phyloP scores from a whole-genome alignment of 148 eudicot genomes.

The Linanthus parryae region DNA sequence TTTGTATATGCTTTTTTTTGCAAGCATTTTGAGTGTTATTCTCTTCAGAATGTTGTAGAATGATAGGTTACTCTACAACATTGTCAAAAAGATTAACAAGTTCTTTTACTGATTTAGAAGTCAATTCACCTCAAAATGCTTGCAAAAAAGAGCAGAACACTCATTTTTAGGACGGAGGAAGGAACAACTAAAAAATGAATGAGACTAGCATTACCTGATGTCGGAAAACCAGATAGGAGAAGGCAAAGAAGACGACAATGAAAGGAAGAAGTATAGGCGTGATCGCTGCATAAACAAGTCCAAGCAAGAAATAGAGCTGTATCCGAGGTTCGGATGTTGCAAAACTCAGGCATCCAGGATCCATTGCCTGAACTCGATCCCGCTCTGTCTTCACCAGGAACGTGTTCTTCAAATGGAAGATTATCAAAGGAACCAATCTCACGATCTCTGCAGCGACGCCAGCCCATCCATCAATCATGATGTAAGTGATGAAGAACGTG shows the following conservation, averaged over 20 bases:
- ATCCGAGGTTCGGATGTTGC: constrained; percentile 6
- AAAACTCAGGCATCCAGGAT: constrained; percentile 7
- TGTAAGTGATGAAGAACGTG: constrained; percentile 10
- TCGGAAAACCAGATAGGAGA: constrained; percentile 5
- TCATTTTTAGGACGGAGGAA: no score
- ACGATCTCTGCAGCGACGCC: constrained; percentile 11
- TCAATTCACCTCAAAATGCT: no score
- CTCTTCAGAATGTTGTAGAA: no score
- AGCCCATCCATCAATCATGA: constrained; percentile 14
- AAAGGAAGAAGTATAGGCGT: constrained; percentile 12
- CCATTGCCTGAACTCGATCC: constrained; percentile 11
- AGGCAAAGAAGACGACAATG: constrained; percentile 11
- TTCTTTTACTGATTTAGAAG: no score
- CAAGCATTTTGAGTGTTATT: no score
- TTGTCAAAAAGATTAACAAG: no score
- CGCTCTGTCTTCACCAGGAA: constrained; percentile 10
- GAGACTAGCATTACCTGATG: no score
- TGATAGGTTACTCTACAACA: no score
- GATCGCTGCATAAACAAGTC: constrained; percentile 8
- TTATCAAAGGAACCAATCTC: constrained; percentile 10
- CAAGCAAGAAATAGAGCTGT: constrained; percentile 8
- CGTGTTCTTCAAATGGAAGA: constrained; percentile 13
- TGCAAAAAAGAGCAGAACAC: no score
- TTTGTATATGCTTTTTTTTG: no score
- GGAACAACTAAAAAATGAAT: no score